A percentile compares a stretch with the other conserved stretches of the same genome.
These are phyloP conservation scores for Anisodus tanguticus DNA, from an alignment of 257 asterid species.

Conservation along the genomic window DNA sequence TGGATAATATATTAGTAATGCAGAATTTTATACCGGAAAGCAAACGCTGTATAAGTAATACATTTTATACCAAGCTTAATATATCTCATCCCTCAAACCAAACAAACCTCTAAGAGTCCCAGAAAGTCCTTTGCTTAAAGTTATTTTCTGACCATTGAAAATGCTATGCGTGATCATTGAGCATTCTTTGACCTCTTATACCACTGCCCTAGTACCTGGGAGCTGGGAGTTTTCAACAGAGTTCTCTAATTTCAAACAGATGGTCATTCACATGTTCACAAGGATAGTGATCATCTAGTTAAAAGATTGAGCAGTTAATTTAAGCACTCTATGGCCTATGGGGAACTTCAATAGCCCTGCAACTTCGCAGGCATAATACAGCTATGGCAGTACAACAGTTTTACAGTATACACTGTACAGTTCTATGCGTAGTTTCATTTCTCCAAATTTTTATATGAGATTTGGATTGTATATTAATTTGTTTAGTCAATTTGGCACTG, in stretches of 20 bases:
- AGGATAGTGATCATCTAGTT: background rate
- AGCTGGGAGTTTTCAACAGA: too few relatives aligned
- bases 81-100: too few relatives aligned
- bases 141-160: too few relatives aligned
- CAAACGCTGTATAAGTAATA: background rate
- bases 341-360: background rate
- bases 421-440: background rate
- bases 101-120: too few relatives aligned
- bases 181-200: too few relatives aligned
- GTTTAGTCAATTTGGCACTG: background rate
- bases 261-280: background rate
- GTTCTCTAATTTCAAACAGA: background rate
- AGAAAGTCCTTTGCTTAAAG: too few relatives aligned
- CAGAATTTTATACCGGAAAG: background rate
- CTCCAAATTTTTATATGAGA: background rate
- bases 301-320: background rate
- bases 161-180: too few relatives aligned
- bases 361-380: conserved; percentile 2
- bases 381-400: background rate
- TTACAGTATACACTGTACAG: background rate
- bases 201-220: too few relatives aligned
- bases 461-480: background rate
- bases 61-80: background rate
- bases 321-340: background rate
- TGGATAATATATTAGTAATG: too few relatives aligned